Conservation (phyloP, 1,139 yeast species). For the Lodderomyces beijingensis region DNA sequence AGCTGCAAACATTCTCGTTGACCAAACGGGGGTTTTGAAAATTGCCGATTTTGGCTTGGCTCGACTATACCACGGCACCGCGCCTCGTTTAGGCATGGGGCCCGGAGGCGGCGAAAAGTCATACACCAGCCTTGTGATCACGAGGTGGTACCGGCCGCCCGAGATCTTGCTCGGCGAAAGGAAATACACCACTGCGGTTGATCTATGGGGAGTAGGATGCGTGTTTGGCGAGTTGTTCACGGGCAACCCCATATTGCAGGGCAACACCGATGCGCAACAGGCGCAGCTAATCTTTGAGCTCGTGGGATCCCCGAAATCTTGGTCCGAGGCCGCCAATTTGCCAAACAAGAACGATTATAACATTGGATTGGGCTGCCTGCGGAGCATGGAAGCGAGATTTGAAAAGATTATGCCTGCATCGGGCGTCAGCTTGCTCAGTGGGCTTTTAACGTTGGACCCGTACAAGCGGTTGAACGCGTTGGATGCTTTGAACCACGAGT, state of each 20-base stretch:
- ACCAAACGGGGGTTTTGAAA: constrained; percentile 70
- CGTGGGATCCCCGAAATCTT: constrained; percentile 71
- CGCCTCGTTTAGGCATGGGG: constrained; percentile 52
- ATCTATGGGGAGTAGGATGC: constrained; percentile 97
- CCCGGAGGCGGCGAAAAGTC: constrained; percentile 75
- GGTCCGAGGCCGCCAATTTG: constrained; percentile 62
- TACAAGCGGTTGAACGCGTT: constrained; percentile 67
- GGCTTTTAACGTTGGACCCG: constrained; percentile 65
- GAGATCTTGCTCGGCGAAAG: constrained; percentile 84
- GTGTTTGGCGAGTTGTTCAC: constrained; percentile 89
- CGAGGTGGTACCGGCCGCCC: constrained; percentile 97
- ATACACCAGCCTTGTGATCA: constrained; percentile 89
- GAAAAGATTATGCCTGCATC: constrained; percentile 27
- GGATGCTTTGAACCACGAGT: constrained; percentile 69
- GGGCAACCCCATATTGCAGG: constrained; percentile 78
- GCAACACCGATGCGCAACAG: constrained; percentile 87
- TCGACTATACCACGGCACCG: constrained; percentile 66
- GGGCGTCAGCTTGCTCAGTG: constrained; percentile 45
- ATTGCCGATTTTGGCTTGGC: constrained; percentile 95
- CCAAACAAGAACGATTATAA: constrained; percentile 53
- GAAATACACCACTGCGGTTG: constrained; percentile 87
- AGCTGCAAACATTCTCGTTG: constrained; percentile 86
- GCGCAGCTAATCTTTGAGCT: constrained; percentile 75
- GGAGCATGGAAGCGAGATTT: constrained; percentile 50
- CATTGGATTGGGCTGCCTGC: constrained; percentile 44